Percentiles rank a stretch among this genome's conserved stretches.
Conservation (phyloP, 1,284 basidiomycete species). For the Phylloboletellus chloephorus region DNA sequence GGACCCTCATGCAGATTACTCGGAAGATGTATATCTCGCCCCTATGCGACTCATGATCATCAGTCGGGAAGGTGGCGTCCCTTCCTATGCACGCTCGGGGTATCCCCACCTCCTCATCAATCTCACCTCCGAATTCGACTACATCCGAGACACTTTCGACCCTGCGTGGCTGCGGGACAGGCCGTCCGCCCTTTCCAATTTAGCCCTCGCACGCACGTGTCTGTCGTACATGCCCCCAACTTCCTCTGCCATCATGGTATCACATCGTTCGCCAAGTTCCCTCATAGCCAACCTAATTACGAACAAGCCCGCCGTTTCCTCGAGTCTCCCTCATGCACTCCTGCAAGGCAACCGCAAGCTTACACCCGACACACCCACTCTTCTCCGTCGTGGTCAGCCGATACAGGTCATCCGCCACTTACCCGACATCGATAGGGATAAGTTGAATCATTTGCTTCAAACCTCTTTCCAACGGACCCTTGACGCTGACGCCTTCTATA, state of each 20-base stretch:
- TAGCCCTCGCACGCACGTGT: slow-evolving; percentile 85
- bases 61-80: slow-evolving; percentile 94
- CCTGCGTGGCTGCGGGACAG: slow-evolving; percentile 73
- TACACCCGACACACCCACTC: slow-evolving; percentile 87
- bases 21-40: slow-evolving; percentile 67
- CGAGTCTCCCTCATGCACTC: slow-evolving; percentile 89
- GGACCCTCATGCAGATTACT: slow-evolving; percentile 32
- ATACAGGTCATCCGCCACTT: slow-evolving; percentile 74
- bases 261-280: slow-evolving; percentile 92
- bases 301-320: slow-evolving; percentile 95
- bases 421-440: slow-evolving; percentile 65
- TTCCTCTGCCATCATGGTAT: slow-evolving; percentile 94
- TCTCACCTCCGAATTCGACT: slow-evolving; percentile 80
- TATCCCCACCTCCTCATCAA: slow-evolving; percentile 97
- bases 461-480: slow-evolving; percentile 79
- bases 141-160: slow-evolving; percentile 85
- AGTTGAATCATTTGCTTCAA: slow-evolving; percentile 81
- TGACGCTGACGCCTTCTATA: slow-evolving; percentile 73
- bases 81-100: slow-evolving; percentile 93
- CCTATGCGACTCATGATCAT: slow-evolving; percentile 97
- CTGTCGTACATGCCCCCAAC: slow-evolving; percentile 89
- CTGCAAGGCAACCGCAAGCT: slow-evolving; percentile 81
- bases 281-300: slow-evolving; percentile 98
- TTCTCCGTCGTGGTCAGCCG: slow-evolving; percentile 84
- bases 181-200: slow-evolving; percentile 84